Percentiles rank a stretch among this genome's conserved stretches.
Evolutionary conservation across 2,329 filamentous ascomycete species (phyloP).

Genomic region (Ascocoryne sarcoides): DNA sequence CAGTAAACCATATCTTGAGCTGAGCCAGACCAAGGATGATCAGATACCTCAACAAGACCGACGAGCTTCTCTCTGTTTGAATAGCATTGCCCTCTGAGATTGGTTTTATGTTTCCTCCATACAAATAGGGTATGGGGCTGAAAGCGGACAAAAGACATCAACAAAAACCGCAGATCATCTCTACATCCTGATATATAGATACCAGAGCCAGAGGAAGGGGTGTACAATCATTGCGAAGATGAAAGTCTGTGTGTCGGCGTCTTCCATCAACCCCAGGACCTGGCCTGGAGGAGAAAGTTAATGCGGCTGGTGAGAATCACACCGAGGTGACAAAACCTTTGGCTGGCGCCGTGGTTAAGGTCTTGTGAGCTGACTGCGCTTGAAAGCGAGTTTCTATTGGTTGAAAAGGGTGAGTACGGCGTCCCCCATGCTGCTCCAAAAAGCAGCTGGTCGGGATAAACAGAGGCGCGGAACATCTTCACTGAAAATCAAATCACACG

Average conservation of each 20-base stretch:
- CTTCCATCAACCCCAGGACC: slow-evolving; percentile 25
- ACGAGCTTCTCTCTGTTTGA: slow-evolving; percentile 62
- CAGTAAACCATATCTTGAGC: slow-evolving; percentile 17
- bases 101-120: slow-evolving; percentile 85
- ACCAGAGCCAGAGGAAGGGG: slow-evolving; percentile 27
- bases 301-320: slow-evolving; percentile 55
- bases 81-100: slow-evolving; percentile 79
- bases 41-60: slow-evolving; percentile 20
- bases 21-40: slow-evolving; percentile 10
- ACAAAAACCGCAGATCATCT: slow-evolving; percentile 78
- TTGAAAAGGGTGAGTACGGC: slow-evolving; percentile 36
- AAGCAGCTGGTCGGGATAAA: slow-evolving; percentile 24
- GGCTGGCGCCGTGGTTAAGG: slow-evolving; percentile 45
- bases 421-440: slow-evolving; percentile 25
- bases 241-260: slow-evolving; percentile 26
- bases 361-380: slow-evolving; percentile 34
- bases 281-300: slow-evolving; percentile 48
- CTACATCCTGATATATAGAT: slow-evolving; percentile 32
- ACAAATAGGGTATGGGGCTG: slow-evolving; percentile 52
- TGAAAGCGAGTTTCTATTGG: slow-evolving; percentile 22
- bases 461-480: slow-evolving; percentile 41
- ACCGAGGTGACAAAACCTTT: slow-evolving; percentile 36
- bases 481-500: slow-evolving; percentile 19
- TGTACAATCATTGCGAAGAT: slow-evolving; percentile 20
- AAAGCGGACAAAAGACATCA: slow-evolving; percentile 90